Evolutionary conservation across 805 yeast genomes (phyloP).

Genomic region (Ogataea glucozyma): DNA sequence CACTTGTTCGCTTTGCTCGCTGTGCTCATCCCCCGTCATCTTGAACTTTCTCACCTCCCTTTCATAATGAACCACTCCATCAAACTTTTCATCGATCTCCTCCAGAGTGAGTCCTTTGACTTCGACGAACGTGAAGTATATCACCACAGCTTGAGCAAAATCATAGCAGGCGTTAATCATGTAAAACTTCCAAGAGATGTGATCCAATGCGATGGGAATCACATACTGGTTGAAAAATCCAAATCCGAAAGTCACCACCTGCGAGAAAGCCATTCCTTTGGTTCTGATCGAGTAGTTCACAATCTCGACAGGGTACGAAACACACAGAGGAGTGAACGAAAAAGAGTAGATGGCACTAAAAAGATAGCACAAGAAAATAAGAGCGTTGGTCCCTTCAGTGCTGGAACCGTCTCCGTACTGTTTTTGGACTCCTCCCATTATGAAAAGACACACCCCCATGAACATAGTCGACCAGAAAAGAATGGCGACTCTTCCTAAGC

Average conservation of each 20-base stretch:
- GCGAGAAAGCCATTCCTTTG: constrained; percentile 31
- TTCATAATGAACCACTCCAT: constrained; percentile 22
- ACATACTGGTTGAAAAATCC: constrained; percentile 31
- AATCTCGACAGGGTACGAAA: constrained; percentile 31
- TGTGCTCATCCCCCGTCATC: too few species aligned
- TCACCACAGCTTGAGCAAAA: constrained; percentile 24
- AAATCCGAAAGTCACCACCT: constrained; percentile 27
- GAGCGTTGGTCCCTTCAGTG: constrained; percentile 26
- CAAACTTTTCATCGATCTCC: constrained; percentile 32
- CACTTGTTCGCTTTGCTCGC: background rate
- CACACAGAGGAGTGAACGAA: constrained; percentile 30
- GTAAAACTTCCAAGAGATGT: constrained; percentile 28
- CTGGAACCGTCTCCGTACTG: constrained; percentile 25
- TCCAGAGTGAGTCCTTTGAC: constrained; percentile 32
- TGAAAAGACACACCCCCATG: constrained; percentile 30
- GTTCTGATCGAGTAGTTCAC: constrained; percentile 28
- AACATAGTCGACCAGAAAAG: constrained; percentile 25
- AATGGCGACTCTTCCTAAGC: constrained; percentile 28
- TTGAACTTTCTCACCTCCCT: too few species aligned
- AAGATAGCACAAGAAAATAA: constrained; percentile 28
- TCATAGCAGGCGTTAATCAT: constrained; percentile 29
- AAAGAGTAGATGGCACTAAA: constrained; percentile 29
- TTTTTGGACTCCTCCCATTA: constrained; percentile 29
- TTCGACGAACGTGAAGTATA: constrained; percentile 30
- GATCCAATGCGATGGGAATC: constrained; percentile 34